phyloP scores from a whole-genome alignment of 768 basidiomycete species.

The Tricholoma flavovirens region DNA sequence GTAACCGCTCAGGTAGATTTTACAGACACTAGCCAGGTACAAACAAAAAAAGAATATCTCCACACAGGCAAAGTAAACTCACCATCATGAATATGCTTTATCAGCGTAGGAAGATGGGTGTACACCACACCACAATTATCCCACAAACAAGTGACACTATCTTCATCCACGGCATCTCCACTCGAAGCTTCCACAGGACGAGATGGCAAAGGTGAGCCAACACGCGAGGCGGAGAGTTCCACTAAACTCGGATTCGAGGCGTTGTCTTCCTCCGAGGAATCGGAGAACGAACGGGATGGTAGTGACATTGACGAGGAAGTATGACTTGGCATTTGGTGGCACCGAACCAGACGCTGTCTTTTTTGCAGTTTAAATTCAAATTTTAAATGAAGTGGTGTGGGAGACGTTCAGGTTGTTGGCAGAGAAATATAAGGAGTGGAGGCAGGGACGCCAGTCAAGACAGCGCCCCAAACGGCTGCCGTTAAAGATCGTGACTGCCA shows the following conservation, averaged over 20 bases:
- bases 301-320: conserved; percentile 27
- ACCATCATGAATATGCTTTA: conserved; percentile 83
- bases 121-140: conserved; percentile 74
- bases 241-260: conserved; percentile 13
- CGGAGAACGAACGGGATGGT: conserved; percentile 34
- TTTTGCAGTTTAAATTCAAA: background rate
- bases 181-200: conserved; percentile 9
- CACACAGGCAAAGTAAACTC: conserved; percentile 20
- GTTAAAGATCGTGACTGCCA: background rate
- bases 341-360: background rate
- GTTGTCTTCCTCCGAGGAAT: conserved; percentile 23
- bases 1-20: background rate
- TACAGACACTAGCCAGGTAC: background rate
- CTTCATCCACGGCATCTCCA: conserved; percentile 28
- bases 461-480: background rate
- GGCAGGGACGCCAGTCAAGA: background rate
- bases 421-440: background rate
- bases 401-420: background rate
- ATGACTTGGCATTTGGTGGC: conserved; percentile 13
- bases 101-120: conserved; percentile 65
- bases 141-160: conserved; percentile 79
- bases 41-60: background rate
- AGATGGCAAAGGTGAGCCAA: conserved; percentile 30
- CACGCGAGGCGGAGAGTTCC: conserved; percentile 29
- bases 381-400: background rate